Conservation (phyloP, 768 basidiomycete species). For the Paxillus involutus region DNA sequence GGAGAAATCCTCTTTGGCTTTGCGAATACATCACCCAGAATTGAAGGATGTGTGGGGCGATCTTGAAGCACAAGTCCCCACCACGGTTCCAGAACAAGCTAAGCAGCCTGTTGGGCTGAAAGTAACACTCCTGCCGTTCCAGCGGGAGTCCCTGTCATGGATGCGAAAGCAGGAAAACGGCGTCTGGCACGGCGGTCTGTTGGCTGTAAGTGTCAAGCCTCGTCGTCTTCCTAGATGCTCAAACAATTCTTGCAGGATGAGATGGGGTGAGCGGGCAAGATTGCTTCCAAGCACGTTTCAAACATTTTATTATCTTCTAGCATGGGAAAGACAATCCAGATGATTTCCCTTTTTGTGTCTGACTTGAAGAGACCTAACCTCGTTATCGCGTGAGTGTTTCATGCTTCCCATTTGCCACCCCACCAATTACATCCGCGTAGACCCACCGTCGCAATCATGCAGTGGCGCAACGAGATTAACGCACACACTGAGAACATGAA, state of each 20-base stretch:
- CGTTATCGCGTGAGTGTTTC: constrained; percentile 77
- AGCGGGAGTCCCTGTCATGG: constrained; percentile 93
- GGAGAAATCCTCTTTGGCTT: constrained; percentile 63
- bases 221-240: background rate
- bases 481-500: constrained; percentile 82
- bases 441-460: constrained; percentile 54
- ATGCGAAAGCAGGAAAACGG: constrained; percentile 92
- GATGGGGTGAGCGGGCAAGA: constrained; percentile 67
- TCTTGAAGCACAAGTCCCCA: constrained; percentile 58
- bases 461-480: constrained; percentile 95
- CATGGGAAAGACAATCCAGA: constrained; percentile 97
- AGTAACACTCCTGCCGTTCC: constrained; percentile 88
- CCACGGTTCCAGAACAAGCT: constrained; percentile 65
- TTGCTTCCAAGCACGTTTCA: constrained; percentile 1
- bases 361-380: constrained; percentile 81
- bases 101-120: constrained; percentile 84
- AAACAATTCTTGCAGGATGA: constrained; percentile 57
- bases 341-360: constrained; percentile 84
- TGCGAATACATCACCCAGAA: constrained; percentile 76
- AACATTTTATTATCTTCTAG: constrained; percentile 34
- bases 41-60: constrained; percentile 87
- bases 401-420: background rate
- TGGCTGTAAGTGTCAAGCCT: constrained; percentile 60
- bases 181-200: constrained; percentile 87
- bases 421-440: constrained; percentile 25